Percentiles rank a stretch among this genome's conserved stretches.
phyloP scores from a whole-genome alignment of 345 rosid species.

The Toxicodendron radicans region DNA sequence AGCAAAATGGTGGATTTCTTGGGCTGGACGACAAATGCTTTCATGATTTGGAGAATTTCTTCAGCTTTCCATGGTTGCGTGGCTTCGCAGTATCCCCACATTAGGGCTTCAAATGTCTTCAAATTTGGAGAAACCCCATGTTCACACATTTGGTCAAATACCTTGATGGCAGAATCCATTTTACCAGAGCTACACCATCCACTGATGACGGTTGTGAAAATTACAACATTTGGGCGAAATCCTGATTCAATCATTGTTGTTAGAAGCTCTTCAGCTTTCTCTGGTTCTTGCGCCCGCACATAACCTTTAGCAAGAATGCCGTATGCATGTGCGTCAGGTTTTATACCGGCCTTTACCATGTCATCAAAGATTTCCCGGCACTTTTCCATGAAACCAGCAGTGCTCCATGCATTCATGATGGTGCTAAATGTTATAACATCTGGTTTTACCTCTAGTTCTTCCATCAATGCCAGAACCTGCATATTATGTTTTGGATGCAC shows the following conservation, averaged over 20 bases:
- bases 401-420: conserved; percentile 75
- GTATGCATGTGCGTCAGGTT: conserved; percentile 56
- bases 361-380: conserved; percentile 59
- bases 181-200: conserved; percentile 63
- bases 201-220: conserved; percentile 58
- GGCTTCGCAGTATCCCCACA: conserved; percentile 54
- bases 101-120: conserved; percentile 57
- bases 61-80: conserved; percentile 74
- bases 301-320: conserved; percentile 71
- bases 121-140: conserved; percentile 53
- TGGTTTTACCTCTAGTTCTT: conserved; percentile 51
- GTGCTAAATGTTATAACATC: conserved; percentile 66
- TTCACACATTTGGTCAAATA: conserved; percentile 54
- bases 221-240: conserved; percentile 46
- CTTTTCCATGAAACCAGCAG: conserved; percentile 65
- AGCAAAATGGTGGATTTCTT: conserved; percentile 51
- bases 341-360: conserved; percentile 55
- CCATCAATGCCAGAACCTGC: conserved; percentile 67
- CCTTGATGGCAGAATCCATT: conserved; percentile 51
- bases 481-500: conserved; percentile 2
- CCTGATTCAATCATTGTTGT: conserved; percentile 40
- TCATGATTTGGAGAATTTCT: conserved; percentile 55
- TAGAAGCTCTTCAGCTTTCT: conserved; percentile 56
- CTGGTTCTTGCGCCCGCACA: conserved; percentile 52
- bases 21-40: conserved; percentile 50